These are phyloP conservation scores for Saturnispora saitoi DNA, from an alignment of 805 yeast species.

Conservation along the genomic window DNA sequence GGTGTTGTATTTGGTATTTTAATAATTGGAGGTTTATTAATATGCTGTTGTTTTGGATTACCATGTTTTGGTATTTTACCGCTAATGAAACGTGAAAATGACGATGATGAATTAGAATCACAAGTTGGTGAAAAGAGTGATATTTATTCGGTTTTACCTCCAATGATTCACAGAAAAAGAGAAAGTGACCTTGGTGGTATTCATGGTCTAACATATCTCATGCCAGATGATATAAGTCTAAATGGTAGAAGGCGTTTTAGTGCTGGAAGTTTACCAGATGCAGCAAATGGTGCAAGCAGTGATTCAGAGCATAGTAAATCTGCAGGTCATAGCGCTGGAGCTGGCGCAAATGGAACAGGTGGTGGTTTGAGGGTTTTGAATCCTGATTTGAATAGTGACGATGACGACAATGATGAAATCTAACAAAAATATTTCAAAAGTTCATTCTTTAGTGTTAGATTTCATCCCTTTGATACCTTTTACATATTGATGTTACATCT, in stretches of 20 bases:
- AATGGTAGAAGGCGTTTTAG: conserved; percentile 26
- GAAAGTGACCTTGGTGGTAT: conserved; percentile 6
- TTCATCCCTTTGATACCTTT: neutral
- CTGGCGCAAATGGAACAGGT: conserved; percentile 6
- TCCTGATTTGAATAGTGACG: conserved; percentile 24
- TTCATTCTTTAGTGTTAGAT: neutral
- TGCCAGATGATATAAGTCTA: conserved; percentile 14
- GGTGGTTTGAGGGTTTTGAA: conserved; percentile 27
- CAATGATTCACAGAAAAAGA: conserved; percentile 3
- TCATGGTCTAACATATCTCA: conserved; percentile 10
- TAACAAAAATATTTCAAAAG: neutral
- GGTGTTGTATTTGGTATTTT: conserved; percentile 25
- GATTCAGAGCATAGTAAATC: conserved; percentile 10
- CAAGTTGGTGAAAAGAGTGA: conserved; percentile 6
- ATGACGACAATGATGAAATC: conserved; percentile 2
- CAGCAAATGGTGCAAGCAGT: conserved; percentile 21
- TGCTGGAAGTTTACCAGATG: conserved; percentile 30
- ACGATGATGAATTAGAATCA: conserved; percentile 10
- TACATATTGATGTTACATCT: neutral
- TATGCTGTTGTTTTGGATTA: conserved; percentile 15
- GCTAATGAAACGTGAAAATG: conserved; percentile 18
- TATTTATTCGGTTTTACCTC: conserved; percentile 4
- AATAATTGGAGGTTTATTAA: conserved; percentile 13
- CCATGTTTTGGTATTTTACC: conserved; percentile 12
- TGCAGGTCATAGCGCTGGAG: conserved; percentile 3